Evolutionary conservation across 2,329 filamentous ascomycete genomes (phyloP), one percentile per base, ranked within the genome.

Genomic region (Cytospora paraplurivora): DNA sequence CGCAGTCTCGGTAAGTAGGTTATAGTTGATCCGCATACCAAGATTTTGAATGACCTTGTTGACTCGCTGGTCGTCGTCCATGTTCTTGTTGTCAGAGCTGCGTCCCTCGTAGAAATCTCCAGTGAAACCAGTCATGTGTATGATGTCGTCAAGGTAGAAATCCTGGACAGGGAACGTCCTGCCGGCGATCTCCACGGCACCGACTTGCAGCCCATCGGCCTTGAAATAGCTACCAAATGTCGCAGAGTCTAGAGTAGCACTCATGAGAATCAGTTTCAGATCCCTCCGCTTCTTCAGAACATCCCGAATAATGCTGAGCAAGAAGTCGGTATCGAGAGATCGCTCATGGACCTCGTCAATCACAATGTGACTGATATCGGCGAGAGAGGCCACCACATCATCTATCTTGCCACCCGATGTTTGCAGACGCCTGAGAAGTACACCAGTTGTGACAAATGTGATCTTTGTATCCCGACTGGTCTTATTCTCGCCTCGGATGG

Each of bases 311-410:
- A 99, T 83, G 51, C 93, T 93, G 59, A 99, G 82, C 11, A 98
- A 80, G 72, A 99, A 97, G 74, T 99, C 94, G 0, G 93, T 97
- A 72, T 98, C 95, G 11, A 99, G 80, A 76, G 92, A 96, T 61
- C 94, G 87, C 76, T 99, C 94, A 77, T 99, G 94, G 3, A 98
- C 94, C 76, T 99, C 94, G 73, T 99, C 94, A 52, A 98, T 93
- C 19, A 98, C 90, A 8, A 99, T 87, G 73, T 99, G 95, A 69
- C 91, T 97, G 67, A 99, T 89, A 75, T 97, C 92, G 7, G 91
- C 90, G 54, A 99, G 77, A 47, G 93, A 92, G 21, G 89, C 85
- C 59, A 91, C 85, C 1, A 97, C 88, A 72, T 96, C 92, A 32
- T 93, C 89, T 13, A 89, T 86, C 35, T 86, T 85, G 7, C 91